Percentiles rank a stretch among this genome's conserved stretches.
Evolutionary conservation across 371 early-diverging fungal species (phyloP).

Genomic region (Mortierella sp.): DNA sequence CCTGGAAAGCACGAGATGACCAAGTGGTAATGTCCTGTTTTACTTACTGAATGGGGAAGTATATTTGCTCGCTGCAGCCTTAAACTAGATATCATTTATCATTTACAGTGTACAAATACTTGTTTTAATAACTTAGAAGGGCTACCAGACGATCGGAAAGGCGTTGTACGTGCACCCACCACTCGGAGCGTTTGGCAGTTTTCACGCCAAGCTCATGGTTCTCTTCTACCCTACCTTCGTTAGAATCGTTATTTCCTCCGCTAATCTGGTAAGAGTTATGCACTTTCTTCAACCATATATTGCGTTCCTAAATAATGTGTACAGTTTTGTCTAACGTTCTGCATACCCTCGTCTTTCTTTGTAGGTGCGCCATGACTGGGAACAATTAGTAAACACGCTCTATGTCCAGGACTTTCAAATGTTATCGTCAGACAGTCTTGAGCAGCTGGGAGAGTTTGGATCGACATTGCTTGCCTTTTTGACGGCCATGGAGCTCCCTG

Average conservation of each 20-base stretch:
- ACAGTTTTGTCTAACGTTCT: background rate
- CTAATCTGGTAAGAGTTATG: slow-evolving; percentile 40
- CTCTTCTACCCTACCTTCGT: slow-evolving; percentile 45
- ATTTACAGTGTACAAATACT: background rate
- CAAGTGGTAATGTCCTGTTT: background rate
- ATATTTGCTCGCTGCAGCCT: background rate
- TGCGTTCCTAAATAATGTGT: background rate
- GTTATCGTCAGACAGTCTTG: slow-evolving; percentile 5
- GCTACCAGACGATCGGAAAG: slow-evolving; percentile 10
- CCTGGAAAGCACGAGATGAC: slow-evolving; percentile 16
- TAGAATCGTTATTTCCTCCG: slow-evolving; percentile 41
- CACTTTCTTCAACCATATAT: background rate
- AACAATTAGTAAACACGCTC: slow-evolving; percentile 38
- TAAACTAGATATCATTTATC: background rate
- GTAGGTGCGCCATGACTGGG: slow-evolving; percentile 43
- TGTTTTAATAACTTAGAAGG: slow-evolving; percentile 9
- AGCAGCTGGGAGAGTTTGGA: slow-evolving; percentile 38
- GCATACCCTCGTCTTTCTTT: background rate
- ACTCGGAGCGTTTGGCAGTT: slow-evolving; percentile 15
- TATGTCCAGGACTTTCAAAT: slow-evolving; percentile 46
- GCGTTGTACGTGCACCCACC: slow-evolving; percentile 40
- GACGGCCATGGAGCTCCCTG: slow-evolving; percentile 30
- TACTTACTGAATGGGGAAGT: background rate
- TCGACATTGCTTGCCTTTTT: slow-evolving; percentile 30
- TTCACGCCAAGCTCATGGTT: slow-evolving; percentile 50